Conservation (phyloP, 179 eudicot genomes). For the Gypsophila paniculata region DNA sequence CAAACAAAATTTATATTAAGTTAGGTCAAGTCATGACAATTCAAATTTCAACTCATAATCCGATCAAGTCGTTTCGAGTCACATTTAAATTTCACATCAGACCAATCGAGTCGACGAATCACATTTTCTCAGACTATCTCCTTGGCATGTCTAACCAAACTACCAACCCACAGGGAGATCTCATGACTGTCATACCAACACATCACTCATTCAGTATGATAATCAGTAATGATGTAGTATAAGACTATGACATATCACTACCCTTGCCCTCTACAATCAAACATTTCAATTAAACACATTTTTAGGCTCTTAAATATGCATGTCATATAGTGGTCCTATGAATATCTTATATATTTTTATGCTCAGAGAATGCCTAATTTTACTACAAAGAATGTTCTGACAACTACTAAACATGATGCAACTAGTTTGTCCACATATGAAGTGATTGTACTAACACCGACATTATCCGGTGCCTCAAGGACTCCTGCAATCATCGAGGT, state of each 20-base stretch:
- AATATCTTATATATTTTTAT: no score
- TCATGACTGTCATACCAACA: not conserved
- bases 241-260: not conserved
- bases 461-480: no score
- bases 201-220: not conserved
- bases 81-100: no score
- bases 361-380: no score
- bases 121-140: not conserved
- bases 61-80: no score
- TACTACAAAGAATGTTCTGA: slow-evolving; percentile 20
- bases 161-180: not conserved
- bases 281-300: not conserved
- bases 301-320: not conserved
- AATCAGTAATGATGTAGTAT: not conserved
- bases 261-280: not conserved
- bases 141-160: not conserved
- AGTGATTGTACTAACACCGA: no score
- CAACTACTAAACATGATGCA: slow-evolving; percentile 4
- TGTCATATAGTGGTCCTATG: not conserved
- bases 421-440: not conserved
- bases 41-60: no score
- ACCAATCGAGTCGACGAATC: no score
- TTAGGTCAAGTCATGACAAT: no score
- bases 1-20: no score
- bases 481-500: no score